These are phyloP conservation scores for Crithidia fasciculata DNA, from an alignment of 208 protist genomes.

Conservation along the genomic window DNA sequence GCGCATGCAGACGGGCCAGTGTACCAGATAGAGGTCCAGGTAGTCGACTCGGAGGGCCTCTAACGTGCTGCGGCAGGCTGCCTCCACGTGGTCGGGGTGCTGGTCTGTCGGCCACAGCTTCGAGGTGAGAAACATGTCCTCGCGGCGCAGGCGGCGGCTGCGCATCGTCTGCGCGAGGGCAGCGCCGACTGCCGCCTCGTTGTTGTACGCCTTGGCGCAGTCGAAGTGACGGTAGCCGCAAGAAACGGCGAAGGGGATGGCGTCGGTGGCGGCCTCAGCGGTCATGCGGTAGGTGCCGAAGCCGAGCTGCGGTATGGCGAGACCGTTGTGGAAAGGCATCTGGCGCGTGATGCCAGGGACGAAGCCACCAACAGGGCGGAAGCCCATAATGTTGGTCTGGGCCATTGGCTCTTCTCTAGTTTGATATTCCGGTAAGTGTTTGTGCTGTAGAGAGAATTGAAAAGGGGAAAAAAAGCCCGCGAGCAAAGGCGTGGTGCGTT, in stretches of 20 bases:
- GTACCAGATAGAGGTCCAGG: conserved; percentile 93
- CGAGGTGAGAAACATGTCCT: conserved; percentile 94
- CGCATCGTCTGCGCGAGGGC: conserved; percentile 63
- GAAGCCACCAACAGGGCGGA: conserved; percentile 28
- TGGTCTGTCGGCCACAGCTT: conserved; percentile 96
- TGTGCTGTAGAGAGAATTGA: too few species aligned
- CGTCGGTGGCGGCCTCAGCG: conserved; percentile 41
- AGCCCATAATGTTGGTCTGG: not conserved
- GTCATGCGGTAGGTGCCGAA: conserved; percentile 90
- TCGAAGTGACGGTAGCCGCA: conserved; percentile 91
- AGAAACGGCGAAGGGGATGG: conserved; percentile 72
- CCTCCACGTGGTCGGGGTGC: conserved; percentile 84
- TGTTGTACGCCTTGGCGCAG: conserved; percentile 90
- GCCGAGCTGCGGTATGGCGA: conserved; percentile 82
- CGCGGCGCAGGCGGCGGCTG: conserved; percentile 60
- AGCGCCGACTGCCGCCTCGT: conserved; percentile 91
- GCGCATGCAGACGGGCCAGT: conserved; percentile 92
- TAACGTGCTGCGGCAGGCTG: conserved; percentile 84
- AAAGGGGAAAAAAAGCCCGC: too few species aligned
- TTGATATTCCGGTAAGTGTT: not conserved
- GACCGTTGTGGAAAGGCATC: conserved; percentile 54
- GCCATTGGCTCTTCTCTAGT: conserved; percentile 6
- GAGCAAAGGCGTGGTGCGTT: too few species aligned
- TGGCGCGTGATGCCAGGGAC: conserved; percentile 30
- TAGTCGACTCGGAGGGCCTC: conserved; percentile 84